These are phyloP conservation scores for Chlamydomonas applanata DNA, from an alignment of 139 green algal species.

Conservation along the genomic window DNA sequence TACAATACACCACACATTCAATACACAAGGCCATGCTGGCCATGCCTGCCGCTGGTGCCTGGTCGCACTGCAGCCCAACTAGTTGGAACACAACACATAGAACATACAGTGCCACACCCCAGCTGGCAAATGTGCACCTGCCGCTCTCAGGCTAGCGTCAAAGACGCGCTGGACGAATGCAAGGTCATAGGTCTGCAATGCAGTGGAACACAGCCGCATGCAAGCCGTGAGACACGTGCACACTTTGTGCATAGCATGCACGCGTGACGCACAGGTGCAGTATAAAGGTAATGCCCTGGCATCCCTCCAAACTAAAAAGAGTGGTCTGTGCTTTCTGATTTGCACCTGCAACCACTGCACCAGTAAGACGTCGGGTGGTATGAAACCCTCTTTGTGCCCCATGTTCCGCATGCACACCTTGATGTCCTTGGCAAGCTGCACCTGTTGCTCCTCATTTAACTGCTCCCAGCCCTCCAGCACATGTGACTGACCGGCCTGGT, in stretches of 20 bases:
- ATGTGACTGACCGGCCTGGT: too few species aligned
- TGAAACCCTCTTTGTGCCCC: too few species aligned
- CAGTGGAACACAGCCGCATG: background rate
- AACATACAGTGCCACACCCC: background rate
- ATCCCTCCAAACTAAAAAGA: background rate
- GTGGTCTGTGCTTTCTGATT: background rate
- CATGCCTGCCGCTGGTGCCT: background rate
- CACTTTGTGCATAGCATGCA: background rate
- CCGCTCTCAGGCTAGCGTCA: background rate
- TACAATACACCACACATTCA: too few species aligned
- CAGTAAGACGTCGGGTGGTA: too few species aligned
- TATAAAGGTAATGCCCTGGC: background rate
- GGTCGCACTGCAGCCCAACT: background rate
- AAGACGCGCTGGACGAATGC: slow-evolving; percentile 4
- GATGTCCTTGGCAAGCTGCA: too few species aligned
- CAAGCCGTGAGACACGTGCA: background rate
- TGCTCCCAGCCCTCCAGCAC: too few species aligned
- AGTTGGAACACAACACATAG: background rate
- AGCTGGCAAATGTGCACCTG: background rate
- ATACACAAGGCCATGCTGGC: too few species aligned
- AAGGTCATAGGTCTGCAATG: slow-evolving; percentile 7
- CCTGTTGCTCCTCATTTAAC: too few species aligned
- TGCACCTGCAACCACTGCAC: too few species aligned
- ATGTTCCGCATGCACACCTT: too few species aligned
- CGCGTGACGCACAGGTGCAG: background rate